These are phyloP conservation scores for Hypoxylon intermedium DNA, from an alignment of 495 filamentous ascomycete species.

Conservation along the genomic window DNA sequence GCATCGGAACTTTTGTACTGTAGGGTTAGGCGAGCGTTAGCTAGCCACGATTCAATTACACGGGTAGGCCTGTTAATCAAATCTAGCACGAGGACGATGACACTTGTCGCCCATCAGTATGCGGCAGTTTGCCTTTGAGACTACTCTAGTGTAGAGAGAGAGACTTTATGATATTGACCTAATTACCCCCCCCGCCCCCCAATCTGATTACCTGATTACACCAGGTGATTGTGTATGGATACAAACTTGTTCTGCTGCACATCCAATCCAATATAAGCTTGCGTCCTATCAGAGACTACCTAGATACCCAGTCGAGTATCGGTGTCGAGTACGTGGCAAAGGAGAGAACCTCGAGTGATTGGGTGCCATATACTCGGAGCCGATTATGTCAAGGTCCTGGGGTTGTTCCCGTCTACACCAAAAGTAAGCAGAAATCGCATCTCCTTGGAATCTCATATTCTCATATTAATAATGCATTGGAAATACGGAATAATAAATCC, in stretches of 20 bases:
- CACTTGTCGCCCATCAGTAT: conserved; percentile 1
- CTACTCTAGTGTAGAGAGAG: no score
- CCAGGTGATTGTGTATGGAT: conserved; percentile 3
- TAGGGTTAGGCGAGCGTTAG: conserved; percentile 7
- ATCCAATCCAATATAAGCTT: no score
- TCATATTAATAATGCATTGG: neutral
- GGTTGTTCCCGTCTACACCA: neutral
- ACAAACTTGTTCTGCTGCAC: no score
- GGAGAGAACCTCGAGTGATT: conserved; percentile 22
- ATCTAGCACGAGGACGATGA: conserved; percentile 2
- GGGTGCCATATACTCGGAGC: conserved; percentile 36
- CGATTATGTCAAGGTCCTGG: conserved; percentile 10
- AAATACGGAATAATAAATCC: no score
- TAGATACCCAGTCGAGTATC: no score
- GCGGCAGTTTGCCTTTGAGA: no score
- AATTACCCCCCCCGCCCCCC: no score
- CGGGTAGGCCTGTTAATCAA: conserved; percentile 5
- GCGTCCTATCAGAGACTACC: neutral
- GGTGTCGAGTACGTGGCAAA: conserved; percentile 21
- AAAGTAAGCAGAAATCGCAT: neutral
- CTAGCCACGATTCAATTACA: neutral
- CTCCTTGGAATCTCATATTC: neutral
- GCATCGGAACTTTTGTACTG: conserved; percentile 37
- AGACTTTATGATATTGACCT: no score
- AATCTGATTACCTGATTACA: no score